A percentile compares a stretch with the other conserved stretches of the same genome.
phyloP scores from a whole-genome alignment of 148 eudicot genomes.

The Cornus florida region DNA sequence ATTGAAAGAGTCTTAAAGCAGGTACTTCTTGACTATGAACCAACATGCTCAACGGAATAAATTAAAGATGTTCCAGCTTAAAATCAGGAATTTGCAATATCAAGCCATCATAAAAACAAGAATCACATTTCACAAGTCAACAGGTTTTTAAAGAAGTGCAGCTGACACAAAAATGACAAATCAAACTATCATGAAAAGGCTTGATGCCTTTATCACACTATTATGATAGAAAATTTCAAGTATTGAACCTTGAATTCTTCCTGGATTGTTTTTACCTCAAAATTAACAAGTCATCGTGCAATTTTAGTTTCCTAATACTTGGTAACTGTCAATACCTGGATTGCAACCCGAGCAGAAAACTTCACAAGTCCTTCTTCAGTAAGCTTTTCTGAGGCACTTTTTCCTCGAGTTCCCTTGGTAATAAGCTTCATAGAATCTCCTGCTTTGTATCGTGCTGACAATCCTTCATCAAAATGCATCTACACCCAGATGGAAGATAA shows the following conservation, averaged over 20 bases:
- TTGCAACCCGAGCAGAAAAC: slow-evolving; percentile 85
- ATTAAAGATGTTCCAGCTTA: not conserved
- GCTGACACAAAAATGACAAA: too few relatives aligned
- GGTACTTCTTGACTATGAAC: not conserved
- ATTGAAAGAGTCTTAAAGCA: not conserved
- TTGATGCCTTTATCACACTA: not conserved
- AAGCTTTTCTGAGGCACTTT: slow-evolving; percentile 90
- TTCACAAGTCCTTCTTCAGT: slow-evolving; percentile 94
- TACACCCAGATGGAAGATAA: slow-evolving; percentile 32
- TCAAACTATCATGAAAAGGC: too few relatives aligned
- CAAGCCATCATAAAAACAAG: too few relatives aligned
- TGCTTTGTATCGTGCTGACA: slow-evolving; percentile 69
- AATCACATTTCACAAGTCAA: too few relatives aligned
- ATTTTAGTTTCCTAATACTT: not conserved
- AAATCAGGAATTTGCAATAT: not conserved
- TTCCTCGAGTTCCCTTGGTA: slow-evolving; percentile 79
- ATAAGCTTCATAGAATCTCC: slow-evolving; percentile 74
- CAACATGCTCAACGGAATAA: not conserved
- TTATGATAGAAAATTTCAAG: not conserved
- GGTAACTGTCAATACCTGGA: slow-evolving; percentile 58
- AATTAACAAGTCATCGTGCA: not conserved
- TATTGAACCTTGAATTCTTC: not conserved
- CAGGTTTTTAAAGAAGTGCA: too few relatives aligned
- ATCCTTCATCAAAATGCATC: slow-evolving; percentile 95
- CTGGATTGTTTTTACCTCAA: not conserved